Conservation (phyloP, 176 grass and related monocot genomes). For the Juncus effusus region DNA sequence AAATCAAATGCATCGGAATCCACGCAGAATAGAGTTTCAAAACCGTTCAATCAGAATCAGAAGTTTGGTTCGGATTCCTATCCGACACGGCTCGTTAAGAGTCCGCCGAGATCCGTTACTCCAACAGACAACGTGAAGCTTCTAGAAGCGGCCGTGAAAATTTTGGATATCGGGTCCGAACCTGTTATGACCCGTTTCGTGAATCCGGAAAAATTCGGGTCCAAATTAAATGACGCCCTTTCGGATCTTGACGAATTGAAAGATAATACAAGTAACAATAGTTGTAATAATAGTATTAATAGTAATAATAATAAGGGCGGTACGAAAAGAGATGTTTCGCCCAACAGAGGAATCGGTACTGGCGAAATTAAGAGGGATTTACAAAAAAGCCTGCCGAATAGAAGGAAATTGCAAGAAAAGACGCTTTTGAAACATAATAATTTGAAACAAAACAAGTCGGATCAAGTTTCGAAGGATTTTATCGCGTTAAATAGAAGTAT, state of each 20-base stretch:
- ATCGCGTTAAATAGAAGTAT: constrained; percentile 42
- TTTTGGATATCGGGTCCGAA: constrained; percentile 62
- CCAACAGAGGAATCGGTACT: constrained; percentile 15
- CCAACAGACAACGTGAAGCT: constrained; percentile 51
- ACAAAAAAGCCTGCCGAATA: constrained; percentile 9
- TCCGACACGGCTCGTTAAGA: constrained; percentile 37
- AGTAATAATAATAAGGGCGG: constrained; percentile 23
- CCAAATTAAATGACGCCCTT: constrained; percentile 24
- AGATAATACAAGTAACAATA: background rate
- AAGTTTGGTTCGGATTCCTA: background rate
- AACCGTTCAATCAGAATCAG: constrained; percentile 38
- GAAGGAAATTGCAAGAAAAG: constrained; percentile 17
- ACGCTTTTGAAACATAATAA: constrained; percentile 50
- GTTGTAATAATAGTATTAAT: constrained; percentile 27
- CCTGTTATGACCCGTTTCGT: constrained; percentile 9
- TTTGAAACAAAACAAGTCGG: constrained; percentile 57
- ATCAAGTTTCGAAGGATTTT: constrained; percentile 32
- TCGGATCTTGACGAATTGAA: constrained; percentile 2
- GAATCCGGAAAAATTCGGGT: constrained; percentile 9
- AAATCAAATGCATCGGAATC: background rate
- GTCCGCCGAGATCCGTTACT: constrained; percentile 51
- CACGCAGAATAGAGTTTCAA: constrained; percentile 17
- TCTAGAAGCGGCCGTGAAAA: constrained; percentile 56
- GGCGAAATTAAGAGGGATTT: constrained; percentile 27
- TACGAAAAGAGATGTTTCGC: constrained; percentile 30